Base-by-base conservation (phyloP, 306 rosid species). In the Acacia melanoxylon region DNA sequence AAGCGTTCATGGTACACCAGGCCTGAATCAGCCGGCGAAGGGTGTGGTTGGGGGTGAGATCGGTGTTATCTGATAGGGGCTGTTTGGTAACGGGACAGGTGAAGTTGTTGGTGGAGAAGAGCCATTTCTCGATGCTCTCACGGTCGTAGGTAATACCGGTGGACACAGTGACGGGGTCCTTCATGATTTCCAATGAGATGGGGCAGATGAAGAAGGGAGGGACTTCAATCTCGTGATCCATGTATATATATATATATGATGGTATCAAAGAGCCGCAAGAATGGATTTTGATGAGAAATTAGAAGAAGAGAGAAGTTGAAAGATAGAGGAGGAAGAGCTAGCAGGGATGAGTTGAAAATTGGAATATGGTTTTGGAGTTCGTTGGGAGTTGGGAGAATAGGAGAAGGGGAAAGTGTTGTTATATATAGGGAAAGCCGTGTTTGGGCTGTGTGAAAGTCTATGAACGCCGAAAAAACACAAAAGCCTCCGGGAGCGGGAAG, bases 91-190 rank as follows among this genome's bases (percentile, higher is more conserved):
- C 91, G 0, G 99, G 99, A 62, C 99, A 95, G 8, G 91, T 84
- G 17, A 66, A 54, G 82, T 88, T 88, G 6, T 86, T 85, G 44
- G 35, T 24, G 1, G 89, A 82, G 75, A 86, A 91, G 10, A 95
- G 78, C 99, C 99, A 95, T 74, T 89, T 91, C 83, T 95, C 98
- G 35, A 95, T 95, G 85, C 88, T 87, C 35, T 87, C 87, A 3
- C 99, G 81, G 74, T 93, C 98, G 83, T 95, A 95, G 80, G 98
- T 91, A 45, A 93, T 92, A 4, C 99, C 99, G 0, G 97, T 87
- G 17, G 92, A 80, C 49, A 93, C 83, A 0, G 89, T 92, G 7
- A 93, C 98, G 0, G 99, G 99, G 49, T 95, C 99, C 37, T 92
- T 93, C 99, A 95, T 95, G 83, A 93, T 85, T 29, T 93, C 86